Percentiles rank a stretch among this genome's conserved stretches.
Conservation (phyloP, 805 yeast species). For the Cephaloascus albidus region DNA sequence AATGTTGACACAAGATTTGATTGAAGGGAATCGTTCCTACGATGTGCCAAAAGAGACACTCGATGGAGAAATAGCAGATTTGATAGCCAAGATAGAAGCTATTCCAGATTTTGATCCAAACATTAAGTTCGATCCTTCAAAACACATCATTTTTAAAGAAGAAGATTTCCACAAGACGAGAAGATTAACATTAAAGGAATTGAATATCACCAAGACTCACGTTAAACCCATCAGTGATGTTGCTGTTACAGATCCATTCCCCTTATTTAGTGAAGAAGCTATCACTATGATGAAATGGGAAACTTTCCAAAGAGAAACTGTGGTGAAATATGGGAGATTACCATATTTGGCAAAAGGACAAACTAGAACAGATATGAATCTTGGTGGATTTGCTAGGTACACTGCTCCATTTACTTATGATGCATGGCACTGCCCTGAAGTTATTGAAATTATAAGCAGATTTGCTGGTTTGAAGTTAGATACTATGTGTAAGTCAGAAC, state of each 20-base stretch:
- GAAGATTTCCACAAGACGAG: constrained; percentile 9
- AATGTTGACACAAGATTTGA: too few species aligned
- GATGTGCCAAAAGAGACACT: too few species aligned
- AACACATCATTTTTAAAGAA: constrained; percentile 1
- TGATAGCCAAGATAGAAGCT: constrained; percentile 9
- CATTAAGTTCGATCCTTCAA: constrained; percentile 1
- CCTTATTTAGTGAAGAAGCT: constrained; percentile 19
- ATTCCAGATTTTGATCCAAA: constrained; percentile 5
- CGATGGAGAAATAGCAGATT: constrained; percentile 10
- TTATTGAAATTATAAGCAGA: constrained; percentile 21
- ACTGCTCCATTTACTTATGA: constrained; percentile 22
- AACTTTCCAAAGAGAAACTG: constrained; percentile 10
- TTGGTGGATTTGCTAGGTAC: constrained; percentile 23
- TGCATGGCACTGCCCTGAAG: constrained; percentile 32
- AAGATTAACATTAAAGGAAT: constrained; percentile 13
- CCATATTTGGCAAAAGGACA: constrained; percentile 16
- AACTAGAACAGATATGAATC: constrained; percentile 18
- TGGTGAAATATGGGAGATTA: constrained; percentile 13
- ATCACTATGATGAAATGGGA: constrained; percentile 18
- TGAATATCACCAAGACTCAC: constrained; percentile 14
- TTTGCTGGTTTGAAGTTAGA: constrained; percentile 33
- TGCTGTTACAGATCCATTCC: constrained; percentile 18
- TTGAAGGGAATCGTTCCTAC: too few species aligned
- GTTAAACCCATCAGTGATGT: constrained; percentile 13
- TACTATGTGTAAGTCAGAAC: constrained; percentile 26